Evolutionary conservation across 1,284 basidiomycete genomes (phyloP).

Genomic region (Coniferiporia weirii): DNA sequence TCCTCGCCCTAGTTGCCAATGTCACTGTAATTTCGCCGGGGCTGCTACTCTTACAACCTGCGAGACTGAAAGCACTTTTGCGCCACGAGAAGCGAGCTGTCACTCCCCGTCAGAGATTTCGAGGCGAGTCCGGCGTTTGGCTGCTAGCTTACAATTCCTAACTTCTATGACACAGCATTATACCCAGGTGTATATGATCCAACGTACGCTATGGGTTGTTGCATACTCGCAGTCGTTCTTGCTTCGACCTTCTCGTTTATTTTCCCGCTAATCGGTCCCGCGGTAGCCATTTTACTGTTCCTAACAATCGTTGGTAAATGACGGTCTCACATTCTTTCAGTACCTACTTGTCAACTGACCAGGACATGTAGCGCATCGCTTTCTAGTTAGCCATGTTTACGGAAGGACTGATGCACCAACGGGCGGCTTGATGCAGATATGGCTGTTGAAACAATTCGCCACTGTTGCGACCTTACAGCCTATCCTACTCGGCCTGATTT

Average conservation of each 20-base stretch:
- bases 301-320: constrained; percentile 62
- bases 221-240: constrained; percentile 64
- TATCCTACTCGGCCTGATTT: constrained; percentile 64
- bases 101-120: constrained; percentile 74
- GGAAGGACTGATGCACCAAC: constrained; percentile 64
- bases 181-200: constrained; percentile 71
- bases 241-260: constrained; percentile 66
- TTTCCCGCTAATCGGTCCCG: constrained; percentile 72
- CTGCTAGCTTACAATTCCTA: neutral
- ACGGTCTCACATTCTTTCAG: neutral
- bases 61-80: constrained; percentile 51
- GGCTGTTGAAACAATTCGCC: constrained; percentile 65
- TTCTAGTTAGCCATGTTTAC: constrained; percentile 71
- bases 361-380: constrained; percentile 54
- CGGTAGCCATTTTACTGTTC: constrained; percentile 60
- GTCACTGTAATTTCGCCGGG: constrained; percentile 69
- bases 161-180: constrained; percentile 43
- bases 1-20: constrained; percentile 59
- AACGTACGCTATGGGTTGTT: constrained; percentile 57
- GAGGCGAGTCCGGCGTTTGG: constrained; percentile 43
- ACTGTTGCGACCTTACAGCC: constrained; percentile 67
- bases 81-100: constrained; percentile 50
- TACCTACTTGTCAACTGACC: neutral
- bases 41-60: constrained; percentile 63
- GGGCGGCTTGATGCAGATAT: constrained; percentile 67